Base-by-base conservation (phyloP, 305 asterid species). In the Withania somnifera region DNA sequence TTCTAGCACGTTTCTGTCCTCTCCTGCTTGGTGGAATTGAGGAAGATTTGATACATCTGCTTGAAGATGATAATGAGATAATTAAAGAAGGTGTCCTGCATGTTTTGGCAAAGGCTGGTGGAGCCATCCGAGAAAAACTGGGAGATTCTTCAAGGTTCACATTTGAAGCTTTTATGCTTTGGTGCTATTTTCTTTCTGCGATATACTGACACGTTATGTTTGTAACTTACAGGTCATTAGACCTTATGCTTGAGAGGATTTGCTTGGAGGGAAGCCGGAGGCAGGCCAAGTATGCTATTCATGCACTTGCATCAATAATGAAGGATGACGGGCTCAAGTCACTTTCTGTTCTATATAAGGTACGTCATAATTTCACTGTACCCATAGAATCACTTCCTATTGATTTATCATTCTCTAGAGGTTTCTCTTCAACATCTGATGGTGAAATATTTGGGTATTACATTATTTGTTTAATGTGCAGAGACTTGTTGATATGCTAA, bases 201-300 rank as follows among this genome's bases (percentile, higher is more conserved):
- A 64, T 85, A 66, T 75, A 56, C 83, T 81, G 64, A 87, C 63
- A 56, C 82, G 36, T 45, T 20, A 54, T 82, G 22, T 75, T 79
- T 85, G 83, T 82, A 75, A 57, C 79, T 83, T 86, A 81, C 89
- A 97, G 99, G 87, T 91, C 99, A 30, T 86, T 97, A 84, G 98
- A 94, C 90, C 97, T 97, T 81, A 91, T 95, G 84, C 98, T 97
- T 45, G 98, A 97, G 92, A 97, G 99, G 83, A 92, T 97, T 87
- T 97, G 99, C 89, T 89, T 95, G 6, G 99, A 97, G 92, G 98
- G 99, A 88, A 93, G 94, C 86, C 90, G 98, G 77, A 91, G 98
- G 92, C 99, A 95, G 90, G 99, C 99, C 66, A 97, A 97, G 86
- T 97, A 95, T 90, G 97, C 99, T 58, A 97, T 97, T 79, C 97